These are phyloP conservation scores for Coemansia pectinata DNA, from an alignment of 192 early-diverging fungal genomes.

Conservation along the genomic window DNA sequence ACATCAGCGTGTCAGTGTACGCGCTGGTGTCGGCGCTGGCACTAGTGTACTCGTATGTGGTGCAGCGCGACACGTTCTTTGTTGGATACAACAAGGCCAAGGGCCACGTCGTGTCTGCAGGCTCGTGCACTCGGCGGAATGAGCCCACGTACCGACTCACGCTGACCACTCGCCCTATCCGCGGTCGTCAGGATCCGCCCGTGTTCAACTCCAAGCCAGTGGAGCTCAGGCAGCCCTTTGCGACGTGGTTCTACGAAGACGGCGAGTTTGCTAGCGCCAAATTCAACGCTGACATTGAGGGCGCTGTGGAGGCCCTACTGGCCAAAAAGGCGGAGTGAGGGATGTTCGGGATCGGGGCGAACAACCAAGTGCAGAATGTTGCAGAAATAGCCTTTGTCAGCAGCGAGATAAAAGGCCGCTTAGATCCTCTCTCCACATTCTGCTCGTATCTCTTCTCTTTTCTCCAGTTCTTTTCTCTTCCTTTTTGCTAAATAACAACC, in stretches of 20 bases:
- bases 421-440: neutral
- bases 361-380: neutral
- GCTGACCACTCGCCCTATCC: slow-evolving; percentile 53
- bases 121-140: slow-evolving; percentile 54
- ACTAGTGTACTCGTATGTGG: slow-evolving; percentile 59
- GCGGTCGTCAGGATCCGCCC: slow-evolving; percentile 55
- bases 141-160: slow-evolving; percentile 61
- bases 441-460: neutral
- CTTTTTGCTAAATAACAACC: neutral
- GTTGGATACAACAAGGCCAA: slow-evolving; percentile 61
- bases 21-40: slow-evolving; percentile 47
- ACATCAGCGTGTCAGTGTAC: slow-evolving; percentile 61
- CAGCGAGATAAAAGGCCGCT: neutral
- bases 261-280: slow-evolving; percentile 59
- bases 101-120: slow-evolving; percentile 58
- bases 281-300: slow-evolving; percentile 59
- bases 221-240: slow-evolving; percentile 58
- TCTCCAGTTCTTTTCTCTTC: slow-evolving; percentile 2
- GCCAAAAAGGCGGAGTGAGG: slow-evolving; percentile 52
- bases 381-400: neutral
- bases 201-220: slow-evolving; percentile 49
- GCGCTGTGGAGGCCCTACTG: slow-evolving; percentile 55
- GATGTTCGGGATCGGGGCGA: neutral
- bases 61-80: slow-evolving; percentile 72
- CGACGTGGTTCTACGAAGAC: slow-evolving; percentile 67